Evolutionary conservation across 2,329 filamentous ascomycete species (phyloP), one percentile per base, ranked within the genome.

Genomic region (Aspergillus neotritici): DNA sequence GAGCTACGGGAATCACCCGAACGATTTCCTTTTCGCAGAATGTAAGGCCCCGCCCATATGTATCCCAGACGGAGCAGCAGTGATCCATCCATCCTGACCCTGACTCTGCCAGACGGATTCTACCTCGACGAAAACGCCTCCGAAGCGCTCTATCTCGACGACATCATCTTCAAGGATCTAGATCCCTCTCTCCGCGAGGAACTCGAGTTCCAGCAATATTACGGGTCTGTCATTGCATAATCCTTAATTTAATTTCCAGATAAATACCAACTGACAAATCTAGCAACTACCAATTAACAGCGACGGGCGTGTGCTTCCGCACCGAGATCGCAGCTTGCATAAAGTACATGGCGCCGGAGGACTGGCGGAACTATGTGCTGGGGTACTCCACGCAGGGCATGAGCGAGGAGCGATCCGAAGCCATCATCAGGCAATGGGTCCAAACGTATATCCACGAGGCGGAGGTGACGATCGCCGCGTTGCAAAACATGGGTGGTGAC

Each of bases 1-100:
- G 54, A 70, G 65, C 16, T 72, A 72, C 34, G 69, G 69, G 4
- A 55, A 59, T 40, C 69, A 71, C 52, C 57, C 66, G 1, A 71
- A 67, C 47, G 69, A 72, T 48, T 64, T 69, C 33, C 62, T 72
- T 9, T 52, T 69, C 25, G 56, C 62, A 21, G 69, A 72, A 58
- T 72, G 69, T 71, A 49, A 55, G 64, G n/a, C n/a, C 38, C 9
- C 14, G 12, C 11, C 12, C 29, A 12, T n/a, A 5, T 15, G 28
- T 28, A 3, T 12, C 3, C 14, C 29, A 45, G 11, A 17, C 14
- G 14, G 35, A 6, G 25, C 13, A 21, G 8, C 15, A n/a, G n/a
- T n/a, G n/a, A n/a, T n/a, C n/a, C n/a, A 36, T n/a, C n/a, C n/a
- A 29, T 29, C 14, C 43, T 42, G 4, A 34, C 17, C 37, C 36